Conservation (phyloP, 495 filamentous ascomycete genomes). For the Elaphomyces granulatus region DNA sequence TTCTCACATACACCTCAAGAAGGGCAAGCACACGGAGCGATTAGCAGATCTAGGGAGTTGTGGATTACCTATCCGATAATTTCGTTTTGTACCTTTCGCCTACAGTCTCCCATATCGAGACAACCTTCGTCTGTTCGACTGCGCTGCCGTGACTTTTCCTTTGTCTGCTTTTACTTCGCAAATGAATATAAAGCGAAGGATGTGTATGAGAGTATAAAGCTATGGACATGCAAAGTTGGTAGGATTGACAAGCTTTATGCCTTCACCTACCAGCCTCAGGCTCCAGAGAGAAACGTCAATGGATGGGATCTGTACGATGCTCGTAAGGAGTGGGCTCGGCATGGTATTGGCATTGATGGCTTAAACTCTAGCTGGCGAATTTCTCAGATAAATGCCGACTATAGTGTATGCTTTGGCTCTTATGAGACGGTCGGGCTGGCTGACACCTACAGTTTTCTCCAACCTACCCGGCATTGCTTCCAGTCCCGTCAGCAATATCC, state of each 20-base stretch:
- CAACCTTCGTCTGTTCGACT: conserved; percentile 73
- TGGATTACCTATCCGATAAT: conserved; percentile 96
- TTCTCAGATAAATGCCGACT: conserved; percentile 77
- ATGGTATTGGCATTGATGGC: conserved; percentile 65
- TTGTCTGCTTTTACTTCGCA: conserved; percentile 77
- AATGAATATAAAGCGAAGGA: conserved; percentile 63
- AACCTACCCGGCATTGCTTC: conserved; percentile 82
- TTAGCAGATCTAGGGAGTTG: conserved; percentile 49
- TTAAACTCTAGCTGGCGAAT: conserved; percentile 75
- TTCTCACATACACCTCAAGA: conserved; percentile 39
- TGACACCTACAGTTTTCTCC: conserved; percentile 57
- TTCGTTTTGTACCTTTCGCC: conserved; percentile 53
- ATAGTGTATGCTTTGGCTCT: conserved; percentile 35
- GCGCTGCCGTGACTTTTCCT: conserved; percentile 82
- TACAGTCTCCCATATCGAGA: conserved; percentile 54
- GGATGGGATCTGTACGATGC: conserved; percentile 87
- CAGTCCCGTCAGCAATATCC: conserved; percentile 76
- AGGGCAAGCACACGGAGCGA: conserved; percentile 18
- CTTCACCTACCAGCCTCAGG: conserved; percentile 65
- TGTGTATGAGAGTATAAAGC: conserved; percentile 77
- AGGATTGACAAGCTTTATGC: conserved; percentile 84
- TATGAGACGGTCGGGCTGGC: conserved; percentile 2
- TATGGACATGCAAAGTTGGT: conserved; percentile 67
- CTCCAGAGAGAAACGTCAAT: conserved; percentile 58
- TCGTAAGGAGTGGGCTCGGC: conserved; percentile 60